Base-by-base conservation (phyloP, 164 flowering plant genomes). In the Macadamia integrifolia region DNA sequence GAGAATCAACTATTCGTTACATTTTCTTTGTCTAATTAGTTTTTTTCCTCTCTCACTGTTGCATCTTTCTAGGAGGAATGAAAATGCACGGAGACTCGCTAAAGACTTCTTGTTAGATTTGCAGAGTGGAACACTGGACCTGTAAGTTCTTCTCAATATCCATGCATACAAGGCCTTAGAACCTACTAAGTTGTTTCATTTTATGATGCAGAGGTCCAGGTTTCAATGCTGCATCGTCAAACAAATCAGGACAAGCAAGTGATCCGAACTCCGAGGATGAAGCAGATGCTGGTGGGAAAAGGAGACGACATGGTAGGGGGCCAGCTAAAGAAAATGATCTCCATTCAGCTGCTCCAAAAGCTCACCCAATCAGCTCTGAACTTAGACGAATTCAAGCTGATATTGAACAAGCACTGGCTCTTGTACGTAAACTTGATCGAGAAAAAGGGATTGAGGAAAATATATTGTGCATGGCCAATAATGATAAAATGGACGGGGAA, bases 391-490 rank as follows among this genome's bases (percentile, higher is more conserved):
- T 95, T 18, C 93, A 81, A 73, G 63, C 75, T 74, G 98, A 95
- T 63, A 71, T 92, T 80, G 88, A 84, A 74, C 92, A 88, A 81
- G 85, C 95, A 23, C 94, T 80, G 76, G 88, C 85, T 12, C 89
- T 95, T 73, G 84, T 92, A 1, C 84, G 91, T 11, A 91, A 90
- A 69, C 92, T 95, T 68, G 99, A 95, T 68, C 69, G 80, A 63
- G 99, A 95, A 65, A 95, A 95, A 70, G 91, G 96, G 50, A 84
- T 95, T 62, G 88, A 78, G 65, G 97, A 88, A 30, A 92, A 95
- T 76, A 80, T 92, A 14, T 79, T 95, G 50, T 76, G 78, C 66
- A 79, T 81, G 35, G 65, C 72, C 65, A 91, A 91, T 65, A 84
- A 75, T 72, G 89, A 88, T 40, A 89, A 87, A 63, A 59, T 70